A percentile compares a stretch with the other conserved stretches of the same genome.
phyloP scores from a whole-genome alignment of 352 stramenopile species.

The Phytopythium kandeliae region DNA sequence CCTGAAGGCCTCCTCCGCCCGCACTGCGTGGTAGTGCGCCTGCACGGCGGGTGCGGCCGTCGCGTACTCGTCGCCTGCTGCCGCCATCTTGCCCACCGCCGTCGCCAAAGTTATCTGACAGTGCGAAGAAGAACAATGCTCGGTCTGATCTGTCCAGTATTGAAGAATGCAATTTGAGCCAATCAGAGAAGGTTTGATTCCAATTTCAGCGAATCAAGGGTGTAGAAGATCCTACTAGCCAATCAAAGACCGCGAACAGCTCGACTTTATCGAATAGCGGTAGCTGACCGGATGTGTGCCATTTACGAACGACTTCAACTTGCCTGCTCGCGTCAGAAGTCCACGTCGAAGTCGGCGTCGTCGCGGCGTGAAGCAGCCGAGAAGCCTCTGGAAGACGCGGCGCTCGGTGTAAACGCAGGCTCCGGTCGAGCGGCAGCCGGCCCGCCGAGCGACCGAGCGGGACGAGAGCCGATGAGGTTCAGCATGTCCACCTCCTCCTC shows the following conservation, averaged over 20 bases:
- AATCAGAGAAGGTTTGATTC: too few relatives aligned
- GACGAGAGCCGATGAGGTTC: constrained; percentile 52
- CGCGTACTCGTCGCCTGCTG: constrained; percentile 68
- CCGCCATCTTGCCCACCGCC: constrained; percentile 45
- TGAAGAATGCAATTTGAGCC: too few relatives aligned
- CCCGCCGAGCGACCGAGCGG: neutral
- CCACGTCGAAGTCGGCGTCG: constrained; percentile 55
- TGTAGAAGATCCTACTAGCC: too few relatives aligned
- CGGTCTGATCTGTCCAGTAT: too few relatives aligned
- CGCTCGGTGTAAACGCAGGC: neutral
- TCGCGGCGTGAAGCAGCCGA: constrained; percentile 4
- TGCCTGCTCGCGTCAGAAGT: constrained; percentile 24
- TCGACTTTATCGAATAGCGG: too few relatives aligned
- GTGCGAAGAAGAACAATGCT: neutral
- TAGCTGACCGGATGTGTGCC: too few relatives aligned
- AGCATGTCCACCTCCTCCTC: constrained; percentile 72
- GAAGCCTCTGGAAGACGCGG: constrained; percentile 1
- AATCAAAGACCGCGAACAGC: too few relatives aligned
- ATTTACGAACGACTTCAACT: too few relatives aligned
- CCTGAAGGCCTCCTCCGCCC: constrained; percentile 54
- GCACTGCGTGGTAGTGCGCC: constrained; percentile 75
- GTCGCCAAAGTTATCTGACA: neutral
- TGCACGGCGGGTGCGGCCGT: constrained; percentile 64
- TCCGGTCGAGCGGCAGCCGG: neutral
- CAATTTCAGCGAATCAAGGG: too few relatives aligned